Evolutionary conservation across 495 filamentous ascomycete species (phyloP), one percentile per base, ranked within the genome.

Genomic region (Penicillium tannophilum): DNA sequence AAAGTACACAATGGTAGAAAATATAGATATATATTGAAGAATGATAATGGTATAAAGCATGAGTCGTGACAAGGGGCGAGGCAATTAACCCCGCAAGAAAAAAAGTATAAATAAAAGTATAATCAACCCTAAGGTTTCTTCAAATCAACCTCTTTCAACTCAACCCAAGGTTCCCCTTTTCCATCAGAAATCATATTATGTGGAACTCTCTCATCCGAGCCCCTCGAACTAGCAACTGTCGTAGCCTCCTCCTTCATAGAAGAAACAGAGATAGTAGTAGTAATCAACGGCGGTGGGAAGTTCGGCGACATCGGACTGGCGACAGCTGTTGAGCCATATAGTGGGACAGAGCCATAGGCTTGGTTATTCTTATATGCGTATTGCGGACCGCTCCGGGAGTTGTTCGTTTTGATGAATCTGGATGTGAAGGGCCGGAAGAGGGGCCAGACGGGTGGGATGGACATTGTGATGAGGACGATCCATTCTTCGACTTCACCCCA

Each of bases 401-500:
- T 1, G 14, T 51, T 54, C 5, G 63, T 63, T 48, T 59, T 68
- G 63, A 68, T 65, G 58, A 68, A 68, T n/a, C 49, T 54, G 31
- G 53, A n/a, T 0, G 65, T 68, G 24, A 68, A 63, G n/a, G 65
- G 65, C 9, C 65, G 55, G 56, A 68, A 63, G 16, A 68, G 48
- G 8, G 65, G 65, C 65, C 65, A 68, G 4, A 68, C 65, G 1
- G 65, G 65, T 47, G 65, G 65, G 17, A 68, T 68, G 36, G 65
- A 68, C 65, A 68, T 68, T 30, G 63, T 61, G 48, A 68, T 68
- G 12, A 68, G 60, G 9, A 68, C 65, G 50, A 68, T 30, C 65
- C 65, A 68, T 60, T 68, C 65, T 50, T 68, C 65, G 24, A 65
- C 63, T 43, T 68, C 65, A 7, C 65, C 65, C 65, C 65, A 68